Conservation (phyloP, 2,329 filamentous ascomycete genomes). For the Hypoxylon sp. region DNA sequence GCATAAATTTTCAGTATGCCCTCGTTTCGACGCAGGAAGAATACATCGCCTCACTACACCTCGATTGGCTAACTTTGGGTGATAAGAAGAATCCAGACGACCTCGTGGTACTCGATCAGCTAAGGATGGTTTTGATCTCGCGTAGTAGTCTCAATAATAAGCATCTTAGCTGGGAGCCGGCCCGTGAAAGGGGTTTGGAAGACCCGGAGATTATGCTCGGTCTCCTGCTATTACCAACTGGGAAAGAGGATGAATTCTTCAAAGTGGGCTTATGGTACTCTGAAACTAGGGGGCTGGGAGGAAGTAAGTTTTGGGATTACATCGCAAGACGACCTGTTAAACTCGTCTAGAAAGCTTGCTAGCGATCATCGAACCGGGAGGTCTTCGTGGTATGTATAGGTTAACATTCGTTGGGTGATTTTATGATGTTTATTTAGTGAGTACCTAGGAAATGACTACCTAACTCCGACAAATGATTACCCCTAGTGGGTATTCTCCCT, state of each 20-base stretch:
- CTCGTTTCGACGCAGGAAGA: not conserved
- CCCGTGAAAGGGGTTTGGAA: not conserved
- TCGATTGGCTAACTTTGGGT: conserved; percentile 5
- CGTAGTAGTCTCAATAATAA: not conserved
- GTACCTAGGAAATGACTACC: too few relatives aligned
- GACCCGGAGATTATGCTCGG: conserved; percentile 6
- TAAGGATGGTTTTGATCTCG: conserved; percentile 2
- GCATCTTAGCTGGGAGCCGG: not conserved
- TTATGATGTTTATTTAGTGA: too few relatives aligned
- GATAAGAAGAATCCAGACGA: not conserved
- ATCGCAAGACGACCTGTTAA: conserved; percentile 4
- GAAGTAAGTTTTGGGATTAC: conserved; percentile 13
- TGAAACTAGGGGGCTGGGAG: conserved; percentile 4
- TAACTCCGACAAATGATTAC: too few relatives aligned
- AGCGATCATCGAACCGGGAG: too few relatives aligned
- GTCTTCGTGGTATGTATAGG: too few relatives aligned
- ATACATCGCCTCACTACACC: conserved; percentile 4
- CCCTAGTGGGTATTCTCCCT: too few relatives aligned
- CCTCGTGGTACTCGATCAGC: not conserved
- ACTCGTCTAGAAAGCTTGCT: too few relatives aligned
- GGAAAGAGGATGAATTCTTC: conserved; percentile 10
- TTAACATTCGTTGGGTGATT: too few relatives aligned
- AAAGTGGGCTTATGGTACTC: conserved; percentile 12
- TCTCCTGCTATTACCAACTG: conserved; percentile 3
- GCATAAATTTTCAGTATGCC: not conserved